Base-by-base conservation (phyloP, 192 early-diverging fungal genomes). In the Phycomyces blakesleeanus region DNA sequence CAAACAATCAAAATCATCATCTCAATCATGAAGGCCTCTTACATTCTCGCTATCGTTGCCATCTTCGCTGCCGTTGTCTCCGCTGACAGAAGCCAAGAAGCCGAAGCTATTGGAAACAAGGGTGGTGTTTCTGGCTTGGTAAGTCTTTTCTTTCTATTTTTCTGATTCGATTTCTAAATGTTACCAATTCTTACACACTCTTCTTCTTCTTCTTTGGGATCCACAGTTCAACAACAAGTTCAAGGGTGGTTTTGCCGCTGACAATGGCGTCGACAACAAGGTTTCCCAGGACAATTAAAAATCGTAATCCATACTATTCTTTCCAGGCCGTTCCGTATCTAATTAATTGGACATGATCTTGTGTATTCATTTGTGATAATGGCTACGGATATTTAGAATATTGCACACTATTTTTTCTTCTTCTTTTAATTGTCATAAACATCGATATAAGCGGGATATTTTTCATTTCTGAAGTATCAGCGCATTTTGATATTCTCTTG, bases 1-100 rank as follows among this genome's bases (percentile, higher is more conserved):
- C 21, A 22, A 26, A 54, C 24, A 54, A 54, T 21, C 11, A 54
- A 2, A 54, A 54, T 21, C 11, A 54, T 54, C 52, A 54, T 54
- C 26, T 26, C 24, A 54, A 54, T 54, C 52, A 54, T 54, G 52
- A 54, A 54, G 52, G 21, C 26, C 52, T 54, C 52, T 29, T 26
- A 26, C 52, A 54, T 54, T 29, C 21, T 54, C 52, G 52, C 52
- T 54, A n/a, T 29, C 12, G 26, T 54, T 25, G 52, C 52, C 24
- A 21, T 54, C 24, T 54, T 54, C 20, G 52, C 26, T 54, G 52
- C 52, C 24, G 26, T 21, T 29, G 52, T 22, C 52, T 54, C 52
- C 21, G 52, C 52, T 54, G 52, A 21, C 11, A 54, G 26, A 14
- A 22, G 11, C 52, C 52, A 54, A 12, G 16, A 11, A 22, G 21